Base-by-base conservation (phyloP, 257 asterid genomes). In the Petrea volubilis region DNA sequence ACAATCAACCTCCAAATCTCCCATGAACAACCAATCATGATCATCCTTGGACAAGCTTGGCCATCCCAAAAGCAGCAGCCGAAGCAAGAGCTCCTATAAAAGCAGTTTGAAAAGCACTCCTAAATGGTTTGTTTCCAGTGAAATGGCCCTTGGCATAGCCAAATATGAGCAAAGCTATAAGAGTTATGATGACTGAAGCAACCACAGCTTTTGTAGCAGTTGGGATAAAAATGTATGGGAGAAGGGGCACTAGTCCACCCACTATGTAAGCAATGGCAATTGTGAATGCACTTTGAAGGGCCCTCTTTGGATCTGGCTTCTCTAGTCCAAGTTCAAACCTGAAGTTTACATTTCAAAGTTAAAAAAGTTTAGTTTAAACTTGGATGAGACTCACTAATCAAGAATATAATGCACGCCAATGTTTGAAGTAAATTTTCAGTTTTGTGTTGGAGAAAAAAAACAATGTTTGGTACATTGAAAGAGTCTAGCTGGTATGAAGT, bases 31-130 rank as follows among this genome's bases (percentile, higher is more conserved):
- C 43, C 43, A 2, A 12, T 33, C 12, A 11, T 7, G 21, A 0
- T 58, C 70, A 87, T 74, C 81, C 87, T 78, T 85, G 96, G 21
- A 94, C 87, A 17, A 59, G 83, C 78, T 91, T 94, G 71, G 99
- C 99, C 86, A 94, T 77, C 51, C 96, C 97, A 68, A 78, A 94
- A 57, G 99, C 99, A 82, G 96, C 97, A 36, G 99, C 99, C 49
- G 99, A 94, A 0, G 99, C 99, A 70, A 89, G 64, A 36, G 97
- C 99, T 52, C 99, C 99, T n/a, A 94, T 84, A 1, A 91, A 28
- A 40, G 99, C 88, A 1, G 99, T 94, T 59, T 94, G 87, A 0
- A 94, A 20, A 28, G 93, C 99, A 20, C 95, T 94, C 60, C 60
- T 47, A 17, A 94, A 21, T 5, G 99, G 97, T 49, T 53, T 86